These are phyloP conservation scores for Ustilago trichophora DNA, from an alignment of 1,284 basidiomycete genomes.

Conservation along the genomic window DNA sequence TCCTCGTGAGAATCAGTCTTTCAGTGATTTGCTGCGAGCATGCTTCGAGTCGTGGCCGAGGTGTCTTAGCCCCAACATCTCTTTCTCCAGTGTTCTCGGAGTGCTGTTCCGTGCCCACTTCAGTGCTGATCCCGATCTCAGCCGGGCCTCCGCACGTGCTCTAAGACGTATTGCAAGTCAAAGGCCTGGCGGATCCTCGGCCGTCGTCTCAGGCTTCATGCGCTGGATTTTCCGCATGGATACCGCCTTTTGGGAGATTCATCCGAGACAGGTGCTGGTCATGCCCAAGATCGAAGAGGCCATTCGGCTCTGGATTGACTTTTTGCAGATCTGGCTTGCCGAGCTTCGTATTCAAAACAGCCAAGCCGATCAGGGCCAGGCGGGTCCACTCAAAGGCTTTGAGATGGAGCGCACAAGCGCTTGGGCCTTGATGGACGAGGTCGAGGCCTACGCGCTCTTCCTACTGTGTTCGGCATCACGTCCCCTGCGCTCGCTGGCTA, in stretches of 20 bases:
- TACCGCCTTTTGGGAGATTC: conserved; percentile 75
- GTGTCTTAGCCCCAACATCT: conserved; percentile 71
- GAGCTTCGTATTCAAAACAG: conserved; percentile 64
- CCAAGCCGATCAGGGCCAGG: conserved; percentile 38
- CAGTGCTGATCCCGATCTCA: conserved; percentile 78
- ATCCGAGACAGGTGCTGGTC: conserved; percentile 72
- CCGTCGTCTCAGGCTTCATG: conserved; percentile 77
- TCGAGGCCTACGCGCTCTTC: conserved; percentile 81
- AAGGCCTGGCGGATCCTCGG: conserved; percentile 68
- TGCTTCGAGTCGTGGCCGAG: conserved; percentile 88
- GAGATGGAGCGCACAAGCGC: conserved; percentile 60
- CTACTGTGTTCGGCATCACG: conserved; percentile 76
- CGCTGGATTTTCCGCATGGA: conserved; percentile 80
- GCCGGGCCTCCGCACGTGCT: conserved; percentile 76
- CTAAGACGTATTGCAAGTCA: conserved; percentile 80
- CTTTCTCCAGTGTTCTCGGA: conserved; percentile 76
- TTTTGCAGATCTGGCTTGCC: conserved; percentile 77
- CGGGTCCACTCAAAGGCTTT: conserved; percentile 28
- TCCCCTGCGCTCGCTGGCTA: conserved; percentile 70
- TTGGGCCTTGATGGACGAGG: conserved; percentile 68
- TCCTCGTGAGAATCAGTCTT: conserved; percentile 71
- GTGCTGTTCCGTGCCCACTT: conserved; percentile 83
- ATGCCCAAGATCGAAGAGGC: conserved; percentile 74
- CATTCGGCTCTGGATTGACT: conserved; percentile 77
- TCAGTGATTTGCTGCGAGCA: conserved; percentile 79